These are phyloP conservation scores for Termitomyces sp. DNA, from an alignment of 768 basidiomycete species.

Conservation along the genomic window DNA sequence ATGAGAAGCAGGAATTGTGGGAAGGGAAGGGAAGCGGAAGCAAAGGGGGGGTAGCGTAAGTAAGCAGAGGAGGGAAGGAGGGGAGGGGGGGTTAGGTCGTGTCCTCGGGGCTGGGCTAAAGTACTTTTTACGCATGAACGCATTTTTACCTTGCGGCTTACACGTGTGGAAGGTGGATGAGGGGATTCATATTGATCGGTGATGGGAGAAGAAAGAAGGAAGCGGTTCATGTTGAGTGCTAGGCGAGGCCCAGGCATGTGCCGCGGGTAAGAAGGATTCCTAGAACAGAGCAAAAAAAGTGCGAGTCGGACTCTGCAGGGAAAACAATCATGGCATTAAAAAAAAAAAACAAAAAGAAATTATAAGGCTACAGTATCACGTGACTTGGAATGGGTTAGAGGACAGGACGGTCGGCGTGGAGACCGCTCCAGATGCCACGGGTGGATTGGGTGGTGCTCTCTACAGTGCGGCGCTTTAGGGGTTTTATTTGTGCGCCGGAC, in stretches of 20 bases:
- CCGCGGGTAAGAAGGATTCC: conserved; percentile 4
- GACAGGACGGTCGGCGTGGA: conserved; percentile 70
- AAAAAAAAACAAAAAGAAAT: neutral
- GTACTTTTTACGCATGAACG: conserved; percentile 19
- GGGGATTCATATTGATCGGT: conserved; percentile 23
- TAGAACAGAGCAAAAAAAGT: neutral
- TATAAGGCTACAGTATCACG: conserved; percentile 21
- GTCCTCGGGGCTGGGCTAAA: conserved; percentile 10
- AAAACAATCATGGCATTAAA: no score
- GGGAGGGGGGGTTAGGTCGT: neutral
- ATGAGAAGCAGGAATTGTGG: no score
- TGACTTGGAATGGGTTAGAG: conserved; percentile 19
- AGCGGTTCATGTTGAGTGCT: conserved; percentile 18
- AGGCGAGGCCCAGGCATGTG: conserved; percentile 12
- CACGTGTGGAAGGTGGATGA: conserved; percentile 39
- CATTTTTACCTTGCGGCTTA: conserved; percentile 36
- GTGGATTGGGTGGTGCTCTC: conserved; percentile 78
- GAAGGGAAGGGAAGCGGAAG: conserved; percentile 2
- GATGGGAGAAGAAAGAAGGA: conserved; percentile 26
- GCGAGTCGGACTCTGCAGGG: conserved; percentile 10
- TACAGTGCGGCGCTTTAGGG: conserved; percentile 71
- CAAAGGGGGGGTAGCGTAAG: neutral
- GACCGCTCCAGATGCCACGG: conserved; percentile 87
- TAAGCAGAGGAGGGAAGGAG: no score
- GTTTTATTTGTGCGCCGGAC: conserved; percentile 81